Conservation (phyloP, 805 yeast genomes). For the Candida koratica region DNA sequence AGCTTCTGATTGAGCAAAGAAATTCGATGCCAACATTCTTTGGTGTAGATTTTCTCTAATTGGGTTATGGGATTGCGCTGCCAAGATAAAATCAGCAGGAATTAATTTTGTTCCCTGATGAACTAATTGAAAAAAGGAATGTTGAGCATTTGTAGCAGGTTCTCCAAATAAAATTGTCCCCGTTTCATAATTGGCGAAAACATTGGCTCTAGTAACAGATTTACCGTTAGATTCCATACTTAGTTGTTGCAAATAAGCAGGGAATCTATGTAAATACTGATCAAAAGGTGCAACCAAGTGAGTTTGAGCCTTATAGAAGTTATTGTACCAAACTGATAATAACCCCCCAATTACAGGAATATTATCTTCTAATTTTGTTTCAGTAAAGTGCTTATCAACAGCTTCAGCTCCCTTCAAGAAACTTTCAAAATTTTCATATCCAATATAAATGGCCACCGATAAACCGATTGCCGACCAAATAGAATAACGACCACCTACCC, state of each 20-base stretch:
- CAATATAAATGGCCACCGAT: slow-evolving; percentile 91
- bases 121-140: slow-evolving; percentile 98
- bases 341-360: slow-evolving; percentile 93
- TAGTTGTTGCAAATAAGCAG: slow-evolving; percentile 97
- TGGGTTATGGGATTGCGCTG: slow-evolving; percentile 98
- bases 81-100: slow-evolving; percentile 94
- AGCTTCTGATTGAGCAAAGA: slow-evolving; percentile 97
- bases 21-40: slow-evolving; percentile 97
- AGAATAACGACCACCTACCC: slow-evolving; percentile 99
- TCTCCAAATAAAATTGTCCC: slow-evolving; percentile 96
- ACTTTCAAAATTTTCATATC: slow-evolving; percentile 87
- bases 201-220: slow-evolving; percentile 89
- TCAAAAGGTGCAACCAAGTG: slow-evolving; percentile 98
- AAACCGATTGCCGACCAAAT: slow-evolving; percentile 99
- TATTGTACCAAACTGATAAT: slow-evolving; percentile 96
- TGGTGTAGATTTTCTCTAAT: slow-evolving; percentile 92
- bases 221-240: slow-evolving; percentile 99
- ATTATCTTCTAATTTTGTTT: slow-evolving; percentile 83
- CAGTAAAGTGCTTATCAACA: slow-evolving; percentile 83
- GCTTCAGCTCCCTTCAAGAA: slow-evolving; percentile 98
- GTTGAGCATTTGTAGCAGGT: slow-evolving; percentile 98
- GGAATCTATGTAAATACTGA: slow-evolving; percentile 98
- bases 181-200: slow-evolving; percentile 89
- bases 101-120: slow-evolving; percentile 98
- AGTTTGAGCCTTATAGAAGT: slow-evolving; percentile 97